Base-by-base conservation (phyloP, 2,329 filamentous ascomycete genomes). In the Phialemoniopsis sp. region DNA sequence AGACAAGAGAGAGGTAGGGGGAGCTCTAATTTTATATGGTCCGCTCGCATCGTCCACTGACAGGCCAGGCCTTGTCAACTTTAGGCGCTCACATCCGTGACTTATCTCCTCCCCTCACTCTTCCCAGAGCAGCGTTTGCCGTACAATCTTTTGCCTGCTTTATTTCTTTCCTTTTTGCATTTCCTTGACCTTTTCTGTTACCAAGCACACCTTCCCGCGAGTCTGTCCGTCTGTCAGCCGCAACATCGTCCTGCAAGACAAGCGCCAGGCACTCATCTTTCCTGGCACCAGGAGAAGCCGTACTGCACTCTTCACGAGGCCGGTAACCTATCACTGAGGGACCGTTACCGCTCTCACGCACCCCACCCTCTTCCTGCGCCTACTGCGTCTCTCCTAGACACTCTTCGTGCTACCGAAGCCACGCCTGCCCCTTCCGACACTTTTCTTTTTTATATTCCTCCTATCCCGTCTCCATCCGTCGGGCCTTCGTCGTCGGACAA, bases 21-120 rank as follows among this genome's bases (percentile, higher is more conserved):
- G 59, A 61, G 56, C 62, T 58, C 63, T 69, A 65, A 67, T 69
- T 66, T 69, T 63, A 68, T 65, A 64, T 61, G 57, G 52, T 46
- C 51, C 57, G 46, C 52, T 47, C 44, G 47, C 39, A 48, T 52
- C 59, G 55, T 62, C 67, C 67, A 68, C 56, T 68, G 57, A 65
- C 60, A 64, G 55, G 56, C 56, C 58, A 56, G 55, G 48, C 57
- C 55, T 55, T 50, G 50, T 55, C 51, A 38, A 47, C 51, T 53
- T 67, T 68, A 62, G 32, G 60, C 67, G 67, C 68, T 64, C 57
- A 59, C 51, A 59, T 65, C 60, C 60, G 58, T 59, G 58, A 62
- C 56, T 60, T 59, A 55, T 59, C 55, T 57, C 53, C 53, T 52
- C 55, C 21, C 21, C 21, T 52, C 58, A 61, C 60, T 63, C 60